phyloP scores from a whole-genome alignment of 176 grass and related monocot genomes.

The Echinochloa phyllopogon region DNA sequence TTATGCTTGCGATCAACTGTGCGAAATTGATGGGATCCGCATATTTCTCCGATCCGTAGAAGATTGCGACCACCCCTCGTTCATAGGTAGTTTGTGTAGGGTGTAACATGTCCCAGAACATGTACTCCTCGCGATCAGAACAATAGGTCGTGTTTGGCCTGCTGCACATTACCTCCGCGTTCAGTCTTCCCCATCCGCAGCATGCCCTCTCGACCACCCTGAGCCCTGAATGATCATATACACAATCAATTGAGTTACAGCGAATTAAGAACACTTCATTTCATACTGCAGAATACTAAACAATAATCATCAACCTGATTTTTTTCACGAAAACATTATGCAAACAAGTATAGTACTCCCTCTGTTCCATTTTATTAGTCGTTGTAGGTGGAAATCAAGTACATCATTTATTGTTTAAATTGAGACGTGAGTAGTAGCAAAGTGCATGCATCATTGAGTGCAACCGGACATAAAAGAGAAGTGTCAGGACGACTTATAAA shows the following conservation, averaged over 20 bases:
- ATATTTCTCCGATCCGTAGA: background rate
- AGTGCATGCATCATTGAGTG: no score
- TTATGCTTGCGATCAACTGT: background rate
- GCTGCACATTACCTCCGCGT: background rate
- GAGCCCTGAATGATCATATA: background rate
- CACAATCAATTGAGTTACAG: background rate
- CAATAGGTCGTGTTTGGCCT: background rate
- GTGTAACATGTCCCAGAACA: background rate
- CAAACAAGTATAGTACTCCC: no score
- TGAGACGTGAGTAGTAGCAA: no score
- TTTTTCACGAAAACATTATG: no score
- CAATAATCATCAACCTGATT: background rate
- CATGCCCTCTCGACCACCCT: background rate
- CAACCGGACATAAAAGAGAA: no score
- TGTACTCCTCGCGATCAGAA: background rate
- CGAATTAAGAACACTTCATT: background rate
- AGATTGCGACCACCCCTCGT: background rate
- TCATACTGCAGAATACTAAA: background rate
- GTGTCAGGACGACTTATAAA: no score
- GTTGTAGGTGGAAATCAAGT: no score
- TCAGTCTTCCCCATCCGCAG: background rate
- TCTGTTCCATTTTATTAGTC: no score
- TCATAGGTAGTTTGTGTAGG: background rate
- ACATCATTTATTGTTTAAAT: no score
- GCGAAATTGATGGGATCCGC: slow-evolving; percentile 7